Base-by-base conservation (phyloP, 2,329 filamentous ascomycete species). In the Penicillium sp. region DNA sequence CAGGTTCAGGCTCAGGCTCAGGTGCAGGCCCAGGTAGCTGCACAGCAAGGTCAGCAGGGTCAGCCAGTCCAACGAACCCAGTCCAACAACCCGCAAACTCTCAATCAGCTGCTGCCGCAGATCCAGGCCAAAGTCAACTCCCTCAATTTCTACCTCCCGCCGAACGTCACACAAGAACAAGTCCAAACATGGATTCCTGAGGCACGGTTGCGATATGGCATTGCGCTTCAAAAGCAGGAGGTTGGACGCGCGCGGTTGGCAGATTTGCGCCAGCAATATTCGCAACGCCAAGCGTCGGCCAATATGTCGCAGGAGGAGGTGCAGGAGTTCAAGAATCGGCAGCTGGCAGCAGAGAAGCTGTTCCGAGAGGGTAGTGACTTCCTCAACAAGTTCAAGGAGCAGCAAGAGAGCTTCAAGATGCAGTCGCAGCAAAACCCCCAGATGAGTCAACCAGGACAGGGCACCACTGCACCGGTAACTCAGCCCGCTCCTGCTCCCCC, bases 161-260 rank as follows among this genome's bases (percentile, higher is more conserved):
- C 77, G 14, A 75, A 73, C 41, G 75, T 80, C 57, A 73, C 68
- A 24, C 73, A 76, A 33, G 73, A 79, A 57, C 73, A 77, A 56
- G 71, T 74, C 4, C 73, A 77, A 52, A 73, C 70, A 21, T 82
- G 79, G 78, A 68, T 81, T 48, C 70, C 71, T 10, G 79, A 82
- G 60, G 78, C 78, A 31, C 78, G 75, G 58, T 63, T 76, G 45
- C 73, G 78, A 60, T 80, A 80, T 65, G 79, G 78, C 24, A 75
- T 79, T 55, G 76, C 77, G 10, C 68, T 81, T 26, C 78, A 81
- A 62, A 80, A 78, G 58, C 74, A 79, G 53, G 79, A 81, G 58
- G 71, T 78, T 16, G 77, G 76, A n/a, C 73, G 74, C 53, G 71
- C 70, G n/a, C 75, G 76, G 27, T 68, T 79, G 48, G 62, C 67